Evolutionary conservation across 768 basidiomycete species (phyloP), one percentile per base, ranked within the genome.

Genomic region (Boletus vermiculosoides): DNA sequence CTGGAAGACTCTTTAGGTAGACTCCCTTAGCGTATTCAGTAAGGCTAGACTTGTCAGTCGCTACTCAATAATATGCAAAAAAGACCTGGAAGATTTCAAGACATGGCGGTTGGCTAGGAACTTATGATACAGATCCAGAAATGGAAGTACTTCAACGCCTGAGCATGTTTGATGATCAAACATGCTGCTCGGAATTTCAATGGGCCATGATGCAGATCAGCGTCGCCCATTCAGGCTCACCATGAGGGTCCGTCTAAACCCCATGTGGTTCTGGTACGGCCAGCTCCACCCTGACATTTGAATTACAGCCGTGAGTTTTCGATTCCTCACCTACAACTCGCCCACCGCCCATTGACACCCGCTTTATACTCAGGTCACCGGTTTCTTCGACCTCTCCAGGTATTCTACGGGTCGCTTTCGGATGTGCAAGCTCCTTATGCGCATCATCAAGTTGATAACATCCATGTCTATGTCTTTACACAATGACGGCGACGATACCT

Each of bases 331-430:
- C 25, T 31, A 1, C 55, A 8, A 10, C 45, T 44, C 23, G 28
- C 60, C 63, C 63, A 56, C 36, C 23, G 41, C 56, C 52, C 56
- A 52, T 7, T n/a, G n/a, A n/a, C n/a, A n/a, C n/a, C 54, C 50
- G 34, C 56, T 34, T 56, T 62, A 48, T 58, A 48, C 54, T 55
- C 44, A 25, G 15, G 18, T 37, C 53, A 8, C 55, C 52, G 23
- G 46, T n/a, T 22, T 34, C 44, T 36, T 37, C 30, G 34, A 36
- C 34, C 20, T 50, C 39, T 48, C 48, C 25, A 51, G 49, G 41
- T 41, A 16, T 54, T 39, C 48, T 63, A 49, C 44, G 59, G 56
- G 50, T 51, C 44, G 46, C 46, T 48, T 23, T 45, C 34, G 63
- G 18, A 66, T 63, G 63, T 54, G 60, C 52, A 52, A 56, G 23